Evolutionary conservation across 495 filamentous ascomycete species (phyloP).

Genomic region (Cairneyella variabilis): DNA sequence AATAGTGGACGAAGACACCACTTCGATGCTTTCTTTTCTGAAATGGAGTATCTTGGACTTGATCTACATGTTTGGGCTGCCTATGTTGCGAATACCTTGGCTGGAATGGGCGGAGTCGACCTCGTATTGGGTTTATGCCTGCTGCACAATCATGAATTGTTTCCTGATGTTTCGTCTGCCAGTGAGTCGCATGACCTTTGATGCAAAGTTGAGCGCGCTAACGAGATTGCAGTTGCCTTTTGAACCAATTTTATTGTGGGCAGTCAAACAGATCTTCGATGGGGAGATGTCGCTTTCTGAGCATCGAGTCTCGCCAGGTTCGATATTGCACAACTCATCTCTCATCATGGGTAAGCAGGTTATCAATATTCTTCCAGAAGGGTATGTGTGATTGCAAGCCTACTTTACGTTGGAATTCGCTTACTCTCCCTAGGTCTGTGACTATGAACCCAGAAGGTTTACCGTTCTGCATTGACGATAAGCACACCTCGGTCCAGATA

Average conservation of each 20-base stretch:
- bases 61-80: slow-evolving; percentile 78
- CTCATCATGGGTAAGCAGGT: slow-evolving; percentile 93
- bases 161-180: slow-evolving; percentile 91
- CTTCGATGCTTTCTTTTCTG: slow-evolving; percentile 81
- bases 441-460: slow-evolving; percentile 73
- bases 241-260: too few species aligned
- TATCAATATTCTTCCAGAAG: slow-evolving; percentile 94
- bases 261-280: slow-evolving; percentile 84
- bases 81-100: slow-evolving; percentile 88
- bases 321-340: slow-evolving; percentile 83
- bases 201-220: slow-evolving; percentile 66
- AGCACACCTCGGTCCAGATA: slow-evolving; percentile 56
- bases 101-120: slow-evolving; percentile 79
- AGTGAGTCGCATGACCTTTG: slow-evolving; percentile 63
- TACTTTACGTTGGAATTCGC: slow-evolving; percentile 7
- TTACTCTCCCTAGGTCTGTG: slow-evolving; percentile 57
- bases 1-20: slow-evolving; percentile 68
- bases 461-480: slow-evolving; percentile 72
- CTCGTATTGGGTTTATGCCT: slow-evolving; percentile 58
- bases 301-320: slow-evolving; percentile 77
- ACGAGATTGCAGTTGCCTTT: slow-evolving; percentile 54
- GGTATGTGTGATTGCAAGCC: slow-evolving; percentile 52
- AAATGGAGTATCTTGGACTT: slow-evolving; percentile 90
- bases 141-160: slow-evolving; percentile 68
- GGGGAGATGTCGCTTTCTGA: slow-evolving; percentile 88